Conservation (phyloP, 129 eudicot genomes). For the Gnaphalium uliginosum region DNA sequence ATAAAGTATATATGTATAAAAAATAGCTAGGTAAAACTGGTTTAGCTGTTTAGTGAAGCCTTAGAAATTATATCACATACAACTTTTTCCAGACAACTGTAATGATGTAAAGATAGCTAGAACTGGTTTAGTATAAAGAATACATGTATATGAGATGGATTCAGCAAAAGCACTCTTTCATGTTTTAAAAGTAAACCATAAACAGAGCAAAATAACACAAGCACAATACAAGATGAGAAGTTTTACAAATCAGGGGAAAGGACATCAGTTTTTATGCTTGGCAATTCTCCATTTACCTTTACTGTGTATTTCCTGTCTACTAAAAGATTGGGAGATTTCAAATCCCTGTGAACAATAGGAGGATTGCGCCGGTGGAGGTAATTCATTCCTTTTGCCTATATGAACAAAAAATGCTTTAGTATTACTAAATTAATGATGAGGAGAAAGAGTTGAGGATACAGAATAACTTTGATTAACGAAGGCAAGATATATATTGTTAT, state of each 20-base stretch:
- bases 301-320: slow-evolving; percentile 84
- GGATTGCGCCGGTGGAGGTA: slow-evolving; percentile 85
- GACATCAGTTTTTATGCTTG: neutral
- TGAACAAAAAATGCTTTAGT: neutral
- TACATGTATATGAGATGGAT: neutral
- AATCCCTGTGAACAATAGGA: slow-evolving; percentile 86
- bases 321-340: slow-evolving; percentile 84
- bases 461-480: neutral
- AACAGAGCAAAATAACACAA: neutral
- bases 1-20: neutral
- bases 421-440: slow-evolving; percentile 10
- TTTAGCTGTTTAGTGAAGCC: neutral
- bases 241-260: neutral
- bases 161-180: neutral
- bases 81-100: neutral
- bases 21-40: neutral
- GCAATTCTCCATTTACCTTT: slow-evolving; percentile 49
- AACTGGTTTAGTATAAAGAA: neutral
- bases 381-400: slow-evolving; percentile 91
- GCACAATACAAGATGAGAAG: neutral
- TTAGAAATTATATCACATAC: neutral
- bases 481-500: no score
- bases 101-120: neutral
- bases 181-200: neutral
- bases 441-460: neutral